Evolutionary conservation across 305 asterid species (phyloP).

Genomic region (Rubia balearica): DNA sequence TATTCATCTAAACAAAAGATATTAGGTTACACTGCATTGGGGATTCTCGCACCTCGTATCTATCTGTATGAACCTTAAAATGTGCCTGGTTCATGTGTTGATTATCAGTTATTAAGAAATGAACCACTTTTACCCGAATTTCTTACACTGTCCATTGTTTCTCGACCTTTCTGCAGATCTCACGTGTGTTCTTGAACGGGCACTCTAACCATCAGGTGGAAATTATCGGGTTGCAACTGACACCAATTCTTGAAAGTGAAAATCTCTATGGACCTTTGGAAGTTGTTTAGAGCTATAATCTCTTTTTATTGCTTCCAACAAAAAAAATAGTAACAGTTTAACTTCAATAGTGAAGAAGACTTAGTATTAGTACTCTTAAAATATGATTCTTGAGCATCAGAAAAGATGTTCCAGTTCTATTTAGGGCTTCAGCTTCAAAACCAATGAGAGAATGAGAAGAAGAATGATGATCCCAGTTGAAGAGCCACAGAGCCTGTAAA

Average conservation of each 20-base stretch:
- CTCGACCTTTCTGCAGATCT: slow-evolving; percentile 44
- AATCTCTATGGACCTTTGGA: slow-evolving; percentile 39
- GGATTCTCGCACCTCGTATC: neutral
- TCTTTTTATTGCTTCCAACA: neutral
- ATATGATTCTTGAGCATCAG: neutral
- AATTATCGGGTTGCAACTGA: slow-evolving; percentile 39
- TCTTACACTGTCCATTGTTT: slow-evolving; percentile 6
- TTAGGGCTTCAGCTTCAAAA: slow-evolving; percentile 50
- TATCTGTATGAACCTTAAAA: neutral
- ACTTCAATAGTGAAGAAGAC: neutral
- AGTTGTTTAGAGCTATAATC: slow-evolving; percentile 26
- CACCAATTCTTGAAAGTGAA: slow-evolving; percentile 34
- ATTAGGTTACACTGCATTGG: neutral
- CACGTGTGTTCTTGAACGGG: slow-evolving; percentile 35
- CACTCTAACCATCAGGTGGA: slow-evolving; percentile 52
- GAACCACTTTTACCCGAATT: neutral
- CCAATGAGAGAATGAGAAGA: slow-evolving; percentile 49
- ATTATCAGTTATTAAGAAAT: neutral
- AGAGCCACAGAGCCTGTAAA: slow-evolving; percentile 75
- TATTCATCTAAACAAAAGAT: neutral
- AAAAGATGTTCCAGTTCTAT: neutral
- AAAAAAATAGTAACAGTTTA: neutral
- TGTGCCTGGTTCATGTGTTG: neutral
- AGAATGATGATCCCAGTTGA: slow-evolving; percentile 55
- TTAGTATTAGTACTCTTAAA: neutral